phyloP scores from a whole-genome alignment of 768 basidiomycete species.

The Serendipita indica region DNA sequence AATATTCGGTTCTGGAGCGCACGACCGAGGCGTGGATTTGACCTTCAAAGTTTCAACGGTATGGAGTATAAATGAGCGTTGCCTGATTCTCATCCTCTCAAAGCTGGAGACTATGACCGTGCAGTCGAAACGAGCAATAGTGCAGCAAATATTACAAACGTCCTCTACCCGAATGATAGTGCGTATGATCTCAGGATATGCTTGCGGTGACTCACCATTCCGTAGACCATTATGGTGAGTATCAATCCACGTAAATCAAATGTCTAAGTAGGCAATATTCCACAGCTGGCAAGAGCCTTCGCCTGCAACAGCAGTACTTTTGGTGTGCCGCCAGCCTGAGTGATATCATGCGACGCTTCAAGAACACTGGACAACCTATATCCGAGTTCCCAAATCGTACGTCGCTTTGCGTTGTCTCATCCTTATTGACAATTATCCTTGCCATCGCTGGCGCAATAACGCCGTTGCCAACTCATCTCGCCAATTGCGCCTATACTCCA shows the following conservation, averaged over 20 bases:
- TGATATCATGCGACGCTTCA: constrained; percentile 88
- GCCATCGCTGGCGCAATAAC: no score
- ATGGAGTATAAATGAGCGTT: constrained; percentile 12
- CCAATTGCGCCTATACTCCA: no score
- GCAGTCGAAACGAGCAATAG: constrained; percentile 80
- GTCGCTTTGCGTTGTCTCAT: constrained; percentile 18
- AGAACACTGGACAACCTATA: constrained; percentile 70
- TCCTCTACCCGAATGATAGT: constrained; percentile 93
- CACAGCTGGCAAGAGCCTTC: constrained; percentile 27
- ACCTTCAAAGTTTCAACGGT: constrained; percentile 93
- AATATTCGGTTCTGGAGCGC: constrained; percentile 47
- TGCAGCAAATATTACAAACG: constrained; percentile 86
- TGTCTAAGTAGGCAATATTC: background rate
- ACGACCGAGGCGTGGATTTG: constrained; percentile 81
- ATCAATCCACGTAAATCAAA: background rate
- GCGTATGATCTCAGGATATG: constrained; percentile 20
- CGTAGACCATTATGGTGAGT: constrained; percentile 21
- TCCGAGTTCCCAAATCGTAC: constrained; percentile 68
- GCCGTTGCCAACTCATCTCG: no score
- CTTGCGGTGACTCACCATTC: background rate
- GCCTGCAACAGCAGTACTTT: constrained; percentile 95
- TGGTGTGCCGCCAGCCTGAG: constrained; percentile 79
- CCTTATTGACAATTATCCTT: background rate
- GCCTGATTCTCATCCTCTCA: background rate
- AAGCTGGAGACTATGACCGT: constrained; percentile 84